Conservation (phyloP, 2,329 filamentous ascomycete genomes). For the Aspergillus latus region DNA sequence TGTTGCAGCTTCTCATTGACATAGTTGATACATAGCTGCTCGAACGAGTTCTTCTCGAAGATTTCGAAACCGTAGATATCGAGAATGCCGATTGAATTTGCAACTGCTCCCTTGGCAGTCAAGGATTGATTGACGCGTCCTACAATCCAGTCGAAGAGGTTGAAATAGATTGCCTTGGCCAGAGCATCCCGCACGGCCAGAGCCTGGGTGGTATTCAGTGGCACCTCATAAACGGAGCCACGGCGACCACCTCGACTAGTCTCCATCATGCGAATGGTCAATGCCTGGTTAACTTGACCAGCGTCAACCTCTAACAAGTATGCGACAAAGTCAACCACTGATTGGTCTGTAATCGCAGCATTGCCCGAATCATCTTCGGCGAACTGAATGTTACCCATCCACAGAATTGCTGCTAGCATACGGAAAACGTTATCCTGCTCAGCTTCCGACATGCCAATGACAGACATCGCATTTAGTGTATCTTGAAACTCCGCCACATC, state of each 20-base stretch:
- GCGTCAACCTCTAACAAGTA: conserved; percentile 89
- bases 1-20: conserved; percentile 99
- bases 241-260: conserved; percentile 65
- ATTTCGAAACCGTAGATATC: conserved; percentile 99
- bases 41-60: conserved; percentile 98
- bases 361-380: conserved; percentile 85
- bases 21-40: conserved; percentile 99
- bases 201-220: conserved; percentile 84
- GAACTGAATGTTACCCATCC: conserved; percentile 94
- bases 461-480: conserved; percentile 88
- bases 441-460: conserved; percentile 81
- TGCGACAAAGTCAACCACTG: conserved; percentile 89
- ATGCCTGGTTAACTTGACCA: conserved; percentile 75
- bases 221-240: conserved; percentile 69
- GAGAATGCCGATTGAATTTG: conserved; percentile 90
- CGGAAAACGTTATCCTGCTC: conserved; percentile 98
- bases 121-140: conserved; percentile 86
- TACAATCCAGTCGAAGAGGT: conserved; percentile 98
- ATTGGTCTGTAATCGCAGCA: conserved; percentile 81
- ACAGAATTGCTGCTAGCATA: conserved; percentile 86
- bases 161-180: conserved; percentile 94
- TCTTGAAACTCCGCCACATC: conserved; percentile 86
- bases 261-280: conserved; percentile 84
- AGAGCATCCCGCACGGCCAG: conserved; percentile 84
- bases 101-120: conserved; percentile 70